These are phyloP conservation scores for Lipomyces chichibuensis DNA, from an alignment of 805 yeast species.

Conservation along the genomic window DNA sequence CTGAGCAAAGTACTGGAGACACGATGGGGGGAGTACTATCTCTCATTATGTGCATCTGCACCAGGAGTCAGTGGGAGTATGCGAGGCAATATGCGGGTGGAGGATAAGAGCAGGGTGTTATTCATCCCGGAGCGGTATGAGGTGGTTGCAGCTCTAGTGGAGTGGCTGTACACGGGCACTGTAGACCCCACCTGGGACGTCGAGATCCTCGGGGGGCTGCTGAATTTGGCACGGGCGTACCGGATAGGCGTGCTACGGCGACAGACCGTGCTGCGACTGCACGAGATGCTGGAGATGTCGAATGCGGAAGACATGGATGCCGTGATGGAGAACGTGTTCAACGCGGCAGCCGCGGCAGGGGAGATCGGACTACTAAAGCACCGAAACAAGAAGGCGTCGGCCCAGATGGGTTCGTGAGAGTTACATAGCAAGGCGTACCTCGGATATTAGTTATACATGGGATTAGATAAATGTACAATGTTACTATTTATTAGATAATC, in stretches of 20 bases:
- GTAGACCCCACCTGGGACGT: conserved; percentile 4
- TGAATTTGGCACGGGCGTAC: conserved; percentile 13
- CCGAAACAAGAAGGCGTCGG: background rate
- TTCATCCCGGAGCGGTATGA: conserved; percentile 28
- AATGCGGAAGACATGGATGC: background rate
- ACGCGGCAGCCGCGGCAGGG: conserved; percentile 21
- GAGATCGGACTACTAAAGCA: conserved; percentile 11
- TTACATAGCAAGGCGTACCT: background rate
- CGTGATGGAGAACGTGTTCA: conserved; percentile 7
- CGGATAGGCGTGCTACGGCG: conserved; percentile 7
- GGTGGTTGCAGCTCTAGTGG: conserved; percentile 18
- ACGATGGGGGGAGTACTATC: conserved; percentile 29
- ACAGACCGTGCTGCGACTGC: conserved; percentile 14
- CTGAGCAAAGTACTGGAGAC: conserved; percentile 16
- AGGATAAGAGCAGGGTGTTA: conserved; percentile 14
- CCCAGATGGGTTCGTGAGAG: background rate
- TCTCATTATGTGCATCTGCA: background rate
- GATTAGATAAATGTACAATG: background rate
- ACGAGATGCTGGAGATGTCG: conserved; percentile 19
- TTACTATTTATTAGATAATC: no score
- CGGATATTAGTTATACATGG: background rate
- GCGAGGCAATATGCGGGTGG: background rate
- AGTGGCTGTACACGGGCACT: conserved; percentile 27
- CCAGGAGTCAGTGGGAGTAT: background rate
- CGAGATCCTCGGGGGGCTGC: conserved; percentile 7